phyloP scores from a whole-genome alignment of 345 rosid species.

The Hibiscus trionum region DNA sequence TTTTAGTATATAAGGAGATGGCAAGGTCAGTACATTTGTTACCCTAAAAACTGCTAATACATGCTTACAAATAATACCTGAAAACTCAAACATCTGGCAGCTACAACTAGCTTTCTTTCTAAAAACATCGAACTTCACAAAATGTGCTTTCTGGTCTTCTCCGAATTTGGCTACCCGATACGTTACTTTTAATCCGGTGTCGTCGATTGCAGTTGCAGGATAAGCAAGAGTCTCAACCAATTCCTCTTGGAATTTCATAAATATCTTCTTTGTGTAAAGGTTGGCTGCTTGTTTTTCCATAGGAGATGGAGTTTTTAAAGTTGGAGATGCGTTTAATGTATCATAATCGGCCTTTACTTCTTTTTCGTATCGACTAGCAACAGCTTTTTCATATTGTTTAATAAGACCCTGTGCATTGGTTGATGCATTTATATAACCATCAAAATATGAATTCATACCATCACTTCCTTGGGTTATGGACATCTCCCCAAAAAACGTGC shows the following conservation, averaged over 20 bases:
- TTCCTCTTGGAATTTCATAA: slow-evolving; percentile 43
- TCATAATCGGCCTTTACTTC: slow-evolving; percentile 47
- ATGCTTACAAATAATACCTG: slow-evolving; percentile 42
- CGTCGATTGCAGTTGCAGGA: slow-evolving; percentile 27
- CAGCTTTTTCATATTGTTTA: slow-evolving; percentile 38
- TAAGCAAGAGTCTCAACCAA: slow-evolving; percentile 42
- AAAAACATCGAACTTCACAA: slow-evolving; percentile 30
- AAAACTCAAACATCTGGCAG: slow-evolving; percentile 47
- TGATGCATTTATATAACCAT: slow-evolving; percentile 45
- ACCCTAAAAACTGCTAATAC: slow-evolving; percentile 41
- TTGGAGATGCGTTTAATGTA: slow-evolving; percentile 27
- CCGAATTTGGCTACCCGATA: slow-evolving; percentile 39
- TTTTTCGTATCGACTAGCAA: slow-evolving; percentile 27
- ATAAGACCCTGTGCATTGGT: slow-evolving; percentile 27
- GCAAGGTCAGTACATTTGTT: slow-evolving; percentile 41
- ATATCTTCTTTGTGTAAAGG: slow-evolving; percentile 38
- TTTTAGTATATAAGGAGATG: slow-evolving; percentile 33
- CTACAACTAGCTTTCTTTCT: slow-evolving; percentile 39
- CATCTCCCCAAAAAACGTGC: slow-evolving; percentile 37
- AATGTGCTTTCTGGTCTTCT: slow-evolving; percentile 29
- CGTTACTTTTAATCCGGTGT: slow-evolving; percentile 20
- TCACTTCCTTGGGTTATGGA: slow-evolving; percentile 29
- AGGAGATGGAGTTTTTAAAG: slow-evolving; percentile 43
- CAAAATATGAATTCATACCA: slow-evolving; percentile 35
- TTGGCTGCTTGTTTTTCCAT: slow-evolving; percentile 43